Evolutionary conservation across 108 stramenopile genomes (phyloP).

Genomic region (Cyclotella kingstonii): DNA sequence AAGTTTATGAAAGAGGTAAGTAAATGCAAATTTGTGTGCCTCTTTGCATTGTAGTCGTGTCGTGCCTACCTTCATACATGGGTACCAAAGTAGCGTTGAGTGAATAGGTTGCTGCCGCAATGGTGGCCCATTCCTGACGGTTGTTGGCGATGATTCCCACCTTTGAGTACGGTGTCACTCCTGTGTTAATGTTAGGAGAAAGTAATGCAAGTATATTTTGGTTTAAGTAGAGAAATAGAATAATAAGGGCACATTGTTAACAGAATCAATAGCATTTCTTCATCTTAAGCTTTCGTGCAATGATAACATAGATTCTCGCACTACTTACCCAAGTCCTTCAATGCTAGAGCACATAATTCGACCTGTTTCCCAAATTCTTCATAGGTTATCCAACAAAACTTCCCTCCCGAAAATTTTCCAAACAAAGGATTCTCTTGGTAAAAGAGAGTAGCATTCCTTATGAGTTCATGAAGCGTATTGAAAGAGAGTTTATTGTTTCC

Average conservation of each 20-base stretch:
- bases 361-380: slow-evolving; percentile 63
- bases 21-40: too few relatives aligned
- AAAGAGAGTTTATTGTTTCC: slow-evolving; percentile 47
- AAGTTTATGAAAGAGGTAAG: too few relatives aligned
- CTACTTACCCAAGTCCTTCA: slow-evolving; percentile 68
- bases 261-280: not conserved
- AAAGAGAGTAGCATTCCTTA: slow-evolving; percentile 39
- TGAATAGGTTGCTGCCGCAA: slow-evolving; percentile 84
- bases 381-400: slow-evolving; percentile 70
- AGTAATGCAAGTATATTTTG: slow-evolving; percentile 9
- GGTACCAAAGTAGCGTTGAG: slow-evolving; percentile 91
- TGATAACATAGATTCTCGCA: too few relatives aligned
- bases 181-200: slow-evolving; percentile 18
- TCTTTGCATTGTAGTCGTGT: too few relatives aligned
- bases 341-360: slow-evolving; percentile 43
- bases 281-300: not conserved
- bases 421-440: slow-evolving; percentile 61
- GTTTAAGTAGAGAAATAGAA: not conserved
- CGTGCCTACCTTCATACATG: slow-evolving; percentile 85
- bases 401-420: slow-evolving; percentile 56
- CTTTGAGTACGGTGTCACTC: slow-evolving; percentile 63
- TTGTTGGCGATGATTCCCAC: slow-evolving; percentile 92
- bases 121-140: slow-evolving; percentile 90
- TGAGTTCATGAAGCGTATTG: slow-evolving; percentile 74
- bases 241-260: not conserved